Evolutionary conservation across 371 early-diverging fungal species (phyloP), one percentile per base, ranked within the genome.

Genomic region (Rhizopus delemar): DNA sequence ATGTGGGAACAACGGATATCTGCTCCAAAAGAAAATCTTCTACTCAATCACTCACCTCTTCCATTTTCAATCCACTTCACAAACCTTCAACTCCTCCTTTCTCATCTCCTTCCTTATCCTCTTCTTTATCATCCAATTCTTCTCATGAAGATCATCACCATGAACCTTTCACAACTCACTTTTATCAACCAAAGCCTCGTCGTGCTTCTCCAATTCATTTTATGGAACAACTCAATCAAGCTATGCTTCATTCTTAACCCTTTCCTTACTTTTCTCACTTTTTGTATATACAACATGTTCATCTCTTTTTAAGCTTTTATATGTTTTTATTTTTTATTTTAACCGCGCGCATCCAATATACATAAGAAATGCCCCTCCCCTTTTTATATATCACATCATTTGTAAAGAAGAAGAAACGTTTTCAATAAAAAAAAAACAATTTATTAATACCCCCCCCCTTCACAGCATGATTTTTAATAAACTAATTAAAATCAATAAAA

Each of bases 151-250:
- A 53, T 52, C 34, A n/a, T 52, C 34, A n/a, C 8, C 54, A 48
- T 53, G 36, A 35, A 5, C 32, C 9, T 16, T 9, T 15, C 39
- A 15, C 57, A 32, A 33, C 36, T 6, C 15, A 51, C 11, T 64
- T 36, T 12, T 56, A 33, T 43, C 60, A 57, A 13, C 60, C 65
- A n/a, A 65, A 65, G 32, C 60, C 60, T 13, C 60, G 57, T 5
- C 60, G 46, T 51, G 28, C 55, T 12, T 39, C 63, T 12, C 38
- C 49, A 32, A 32, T 50, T 9, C 51, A 56, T 35, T 56, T 60
- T 35, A 65, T 60, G 60, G 65, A 65, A 51, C 65, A 60, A 35
- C 43, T 63, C 28, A 63, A 64, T 41, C 59, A 64, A 51, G 65
- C 65, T 36, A 46, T 63, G n/a, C 35, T 59, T 32, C 46, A 34